These are phyloP conservation scores for Lachnellula suecica DNA, from an alignment of 2,329 filamentous ascomycete species.

Conservation along the genomic window DNA sequence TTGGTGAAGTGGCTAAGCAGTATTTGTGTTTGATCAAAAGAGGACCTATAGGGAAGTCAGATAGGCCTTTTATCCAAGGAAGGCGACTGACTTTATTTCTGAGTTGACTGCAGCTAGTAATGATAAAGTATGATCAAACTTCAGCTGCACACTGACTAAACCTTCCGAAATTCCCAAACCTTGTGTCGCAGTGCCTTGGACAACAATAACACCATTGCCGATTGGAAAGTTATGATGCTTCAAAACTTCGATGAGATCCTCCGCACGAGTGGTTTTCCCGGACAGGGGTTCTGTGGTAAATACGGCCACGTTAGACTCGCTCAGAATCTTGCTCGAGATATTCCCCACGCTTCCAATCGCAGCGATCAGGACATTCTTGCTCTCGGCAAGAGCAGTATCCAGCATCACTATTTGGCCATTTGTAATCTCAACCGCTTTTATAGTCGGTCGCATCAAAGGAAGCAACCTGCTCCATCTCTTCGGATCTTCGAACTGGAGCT, in stretches of 20 bases:
- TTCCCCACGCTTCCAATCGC: conserved; percentile 18
- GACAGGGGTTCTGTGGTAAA: conserved; percentile 13
- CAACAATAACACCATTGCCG: conserved; percentile 18
- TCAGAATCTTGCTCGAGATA: conserved; percentile 25
- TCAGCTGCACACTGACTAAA: conserved; percentile 16
- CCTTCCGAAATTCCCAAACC: conserved; percentile 14
- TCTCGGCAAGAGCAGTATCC: conserved; percentile 15
- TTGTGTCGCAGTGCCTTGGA: conserved; percentile 12
- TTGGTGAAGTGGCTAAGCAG: conserved; percentile 23
- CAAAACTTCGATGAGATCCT: conserved; percentile 16
- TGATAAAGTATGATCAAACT: conserved; percentile 23
- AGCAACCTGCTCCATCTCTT: conserved; percentile 24
- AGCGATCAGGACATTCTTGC: conserved; percentile 16
- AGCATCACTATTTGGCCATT: conserved; percentile 16
- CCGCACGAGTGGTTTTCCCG: conserved; percentile 1
- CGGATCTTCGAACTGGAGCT: conserved; percentile 22
- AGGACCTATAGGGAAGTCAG: conserved; percentile 14
- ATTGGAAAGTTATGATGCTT: conserved; percentile 13
- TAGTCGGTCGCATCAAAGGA: conserved; percentile 26
- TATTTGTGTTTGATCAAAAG: conserved; percentile 14
- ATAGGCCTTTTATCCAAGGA: background rate
- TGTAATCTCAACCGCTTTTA: conserved; percentile 13
- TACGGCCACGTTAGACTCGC: conserved; percentile 19
- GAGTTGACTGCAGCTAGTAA: conserved; percentile 11
- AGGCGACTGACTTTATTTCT: conserved; percentile 20